These are phyloP conservation scores for Orbilia ellipsospora DNA, from an alignment of 2,329 filamentous ascomycete genomes.

Conservation along the genomic window DNA sequence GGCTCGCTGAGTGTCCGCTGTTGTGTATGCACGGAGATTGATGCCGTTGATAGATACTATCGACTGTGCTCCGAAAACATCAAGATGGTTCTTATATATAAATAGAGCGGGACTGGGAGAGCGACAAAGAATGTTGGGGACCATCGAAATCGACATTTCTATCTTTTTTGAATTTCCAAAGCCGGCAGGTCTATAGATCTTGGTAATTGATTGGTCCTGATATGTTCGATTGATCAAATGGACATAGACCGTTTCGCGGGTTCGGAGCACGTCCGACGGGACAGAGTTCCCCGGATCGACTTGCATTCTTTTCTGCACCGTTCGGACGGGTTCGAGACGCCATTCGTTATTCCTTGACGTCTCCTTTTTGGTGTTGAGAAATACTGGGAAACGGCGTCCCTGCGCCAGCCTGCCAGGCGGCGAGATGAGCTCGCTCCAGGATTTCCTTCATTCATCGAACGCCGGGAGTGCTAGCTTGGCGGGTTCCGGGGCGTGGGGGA, in stretches of 20 bases:
- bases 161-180: not conserved
- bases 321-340: not conserved
- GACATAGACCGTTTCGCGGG: slow-evolving; percentile 39
- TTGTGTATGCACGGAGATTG: slow-evolving; percentile 6
- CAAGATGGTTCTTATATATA: not conserved
- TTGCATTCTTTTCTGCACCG: slow-evolving; percentile 27
- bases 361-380: slow-evolving; percentile 6
- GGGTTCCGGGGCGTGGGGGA: slow-evolving; percentile 20
- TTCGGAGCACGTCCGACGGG: slow-evolving; percentile 50
- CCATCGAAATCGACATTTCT: slow-evolving; percentile 1
- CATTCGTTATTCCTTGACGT: slow-evolving; percentile 3
- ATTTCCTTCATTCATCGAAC: not conserved
- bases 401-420: slow-evolving; percentile 9
- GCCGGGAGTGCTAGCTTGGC: not conserved
- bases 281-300: slow-evolving; percentile 29
- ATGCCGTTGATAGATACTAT: slow-evolving; percentile 3
- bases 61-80: not conserved
- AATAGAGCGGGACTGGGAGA: not conserved
- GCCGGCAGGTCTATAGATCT: not conserved
- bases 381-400: slow-evolving; percentile 7
- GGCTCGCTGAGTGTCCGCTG: slow-evolving; percentile 43
- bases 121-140: not conserved
- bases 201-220: not conserved
- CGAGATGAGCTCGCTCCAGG: slow-evolving; percentile 43
- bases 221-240: not conserved